phyloP scores from a whole-genome alignment of 2,329 filamentous ascomycete species.

The Calonectria leucothoes region DNA sequence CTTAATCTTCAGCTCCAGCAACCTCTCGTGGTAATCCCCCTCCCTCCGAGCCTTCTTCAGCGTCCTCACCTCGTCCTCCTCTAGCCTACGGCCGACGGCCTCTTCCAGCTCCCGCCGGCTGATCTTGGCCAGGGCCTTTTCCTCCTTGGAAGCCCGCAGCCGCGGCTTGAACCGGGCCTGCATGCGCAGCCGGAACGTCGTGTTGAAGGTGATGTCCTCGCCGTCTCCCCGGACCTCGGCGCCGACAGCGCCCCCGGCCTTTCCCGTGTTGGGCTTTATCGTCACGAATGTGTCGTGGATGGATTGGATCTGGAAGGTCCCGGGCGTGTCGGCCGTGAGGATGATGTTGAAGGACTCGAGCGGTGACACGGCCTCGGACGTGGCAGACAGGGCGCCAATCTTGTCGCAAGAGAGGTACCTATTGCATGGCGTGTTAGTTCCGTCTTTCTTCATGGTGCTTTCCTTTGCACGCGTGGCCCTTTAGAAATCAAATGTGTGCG shows the following conservation, averaged over 20 bases:
- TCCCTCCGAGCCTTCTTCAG: slow-evolving; percentile 86
- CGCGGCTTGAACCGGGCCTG: slow-evolving; percentile 93
- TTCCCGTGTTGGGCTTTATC: slow-evolving; percentile 65
- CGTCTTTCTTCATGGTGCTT: not conserved
- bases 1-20: slow-evolving; percentile 90
- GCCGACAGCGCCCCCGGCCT: slow-evolving; percentile 52
- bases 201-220: slow-evolving; percentile 73
- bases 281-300: slow-evolving; percentile 77
- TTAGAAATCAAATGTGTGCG: slow-evolving; percentile 32
- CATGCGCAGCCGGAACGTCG: slow-evolving; percentile 87
- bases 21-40: slow-evolving; percentile 88
- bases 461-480: not conserved
- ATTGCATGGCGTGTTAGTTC: slow-evolving; percentile 28
- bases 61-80: slow-evolving; percentile 87
- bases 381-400: slow-evolving; percentile 81
- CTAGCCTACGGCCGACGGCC: slow-evolving; percentile 78
- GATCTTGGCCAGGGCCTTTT: slow-evolving; percentile 86
- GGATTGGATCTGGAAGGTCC: slow-evolving; percentile 81
- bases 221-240: slow-evolving; percentile 83
- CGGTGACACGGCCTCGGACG: slow-evolving; percentile 82
- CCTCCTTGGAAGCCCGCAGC: slow-evolving; percentile 82
- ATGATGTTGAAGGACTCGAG: slow-evolving; percentile 85
- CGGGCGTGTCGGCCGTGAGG: slow-evolving; percentile 71
- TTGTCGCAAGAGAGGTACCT: slow-evolving; percentile 91
- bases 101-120: slow-evolving; percentile 87